Evolutionary conservation across 1,284 basidiomycete genomes (phyloP).

Genomic region (Trichosporon coremiiforme): DNA sequence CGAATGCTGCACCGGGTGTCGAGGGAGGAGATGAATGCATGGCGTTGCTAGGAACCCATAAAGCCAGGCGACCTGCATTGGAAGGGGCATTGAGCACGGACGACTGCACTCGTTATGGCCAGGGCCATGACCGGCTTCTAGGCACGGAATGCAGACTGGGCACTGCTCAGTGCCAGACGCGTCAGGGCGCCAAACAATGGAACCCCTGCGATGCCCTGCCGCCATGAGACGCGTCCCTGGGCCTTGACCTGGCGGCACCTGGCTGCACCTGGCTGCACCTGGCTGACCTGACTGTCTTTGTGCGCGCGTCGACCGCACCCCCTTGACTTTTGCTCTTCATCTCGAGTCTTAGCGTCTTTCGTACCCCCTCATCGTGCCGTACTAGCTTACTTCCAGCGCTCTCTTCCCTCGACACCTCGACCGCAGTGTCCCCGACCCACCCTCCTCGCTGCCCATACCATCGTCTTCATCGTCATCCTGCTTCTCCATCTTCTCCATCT

Average conservation of each 20-base stretch:
- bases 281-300: background rate
- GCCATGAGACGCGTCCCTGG: constrained; percentile 12
- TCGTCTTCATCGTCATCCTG: background rate
- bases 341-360: background rate
- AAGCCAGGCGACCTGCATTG: too few relatives aligned
- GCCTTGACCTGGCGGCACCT: too few relatives aligned
- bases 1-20: background rate
- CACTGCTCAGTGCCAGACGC: background rate
- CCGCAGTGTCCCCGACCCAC: too few relatives aligned
- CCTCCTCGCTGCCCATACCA: background rate
- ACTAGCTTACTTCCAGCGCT: background rate
- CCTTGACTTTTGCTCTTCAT: constrained; percentile 2
- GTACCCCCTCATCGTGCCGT: background rate
- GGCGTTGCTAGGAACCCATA: background rate
- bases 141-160: background rate
- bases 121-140: background rate
- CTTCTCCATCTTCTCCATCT: background rate
- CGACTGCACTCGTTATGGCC: background rate
- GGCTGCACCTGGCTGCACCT: too few relatives aligned
- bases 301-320: background rate
- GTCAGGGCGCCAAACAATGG: constrained; percentile 11
- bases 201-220: background rate
- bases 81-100: background rate
- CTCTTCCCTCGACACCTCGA: background rate
- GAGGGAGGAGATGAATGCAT: background rate